These are phyloP conservation scores for Lithohypha guttulata DNA, from an alignment of 2,329 filamentous ascomycete genomes.

Conservation along the genomic window DNA sequence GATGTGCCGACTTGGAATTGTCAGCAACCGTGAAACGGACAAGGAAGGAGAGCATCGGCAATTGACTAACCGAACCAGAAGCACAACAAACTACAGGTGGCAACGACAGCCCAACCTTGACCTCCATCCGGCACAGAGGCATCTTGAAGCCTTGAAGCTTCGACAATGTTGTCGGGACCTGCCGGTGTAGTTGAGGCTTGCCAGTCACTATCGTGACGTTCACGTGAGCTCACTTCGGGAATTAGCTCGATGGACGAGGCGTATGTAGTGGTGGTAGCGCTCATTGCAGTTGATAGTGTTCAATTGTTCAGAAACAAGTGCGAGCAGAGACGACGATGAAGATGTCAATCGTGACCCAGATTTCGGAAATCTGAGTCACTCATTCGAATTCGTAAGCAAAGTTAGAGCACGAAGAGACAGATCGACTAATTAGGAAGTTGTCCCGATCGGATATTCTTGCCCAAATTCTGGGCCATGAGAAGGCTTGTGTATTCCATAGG, in stretches of 20 bases:
- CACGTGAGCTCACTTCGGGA: constrained; percentile 11
- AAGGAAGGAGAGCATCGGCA: constrained; percentile 18
- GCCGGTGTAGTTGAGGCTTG: not conserved
- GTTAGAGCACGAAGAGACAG: no score
- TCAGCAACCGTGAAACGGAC: not conserved
- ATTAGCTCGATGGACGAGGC: not conserved
- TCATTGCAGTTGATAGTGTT: not conserved
- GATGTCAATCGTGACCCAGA: no score
- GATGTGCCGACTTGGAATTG: constrained; percentile 26
- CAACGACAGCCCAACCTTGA: constrained; percentile 47
- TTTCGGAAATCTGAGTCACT: no score
- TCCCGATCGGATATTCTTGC: no score
- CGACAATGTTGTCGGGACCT: constrained; percentile 25
- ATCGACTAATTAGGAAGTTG: no score
- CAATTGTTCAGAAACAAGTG: not conserved
- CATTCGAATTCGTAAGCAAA: no score
- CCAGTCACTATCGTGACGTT: not conserved
- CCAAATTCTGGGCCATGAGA: no score
- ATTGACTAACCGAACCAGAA: constrained; percentile 46
- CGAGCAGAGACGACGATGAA: not conserved
- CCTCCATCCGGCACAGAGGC: constrained; percentile 42
- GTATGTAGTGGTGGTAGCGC: not conserved
- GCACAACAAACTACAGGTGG: constrained; percentile 38
- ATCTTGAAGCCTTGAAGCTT: constrained; percentile 37
- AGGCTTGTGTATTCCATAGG: no score